These are phyloP conservation scores for Platanthera guangdongensis DNA, from an alignment of 106 monocot genomes.

Conservation along the genomic window DNA sequence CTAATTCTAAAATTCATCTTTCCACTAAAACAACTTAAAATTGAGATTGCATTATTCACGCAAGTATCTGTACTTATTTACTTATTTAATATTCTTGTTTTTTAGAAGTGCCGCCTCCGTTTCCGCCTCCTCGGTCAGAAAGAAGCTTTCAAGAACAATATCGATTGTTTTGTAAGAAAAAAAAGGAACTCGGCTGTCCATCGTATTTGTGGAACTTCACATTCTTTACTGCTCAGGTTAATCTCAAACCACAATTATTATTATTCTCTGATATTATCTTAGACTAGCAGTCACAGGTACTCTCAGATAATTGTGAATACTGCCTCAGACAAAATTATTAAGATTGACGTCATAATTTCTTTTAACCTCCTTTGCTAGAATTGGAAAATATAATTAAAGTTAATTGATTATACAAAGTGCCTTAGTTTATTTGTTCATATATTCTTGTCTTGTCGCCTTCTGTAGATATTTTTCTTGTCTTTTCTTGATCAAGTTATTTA, in stretches of 20 bases:
- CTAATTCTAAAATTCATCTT: no score
- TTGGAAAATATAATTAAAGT: neutral
- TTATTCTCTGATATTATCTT: neutral
- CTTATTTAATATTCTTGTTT: constrained; percentile 26
- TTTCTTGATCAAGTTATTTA: neutral
- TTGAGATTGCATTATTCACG: neutral
- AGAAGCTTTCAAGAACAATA: constrained; percentile 56
- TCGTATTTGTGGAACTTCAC: constrained; percentile 80
- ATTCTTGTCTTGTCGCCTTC: neutral
- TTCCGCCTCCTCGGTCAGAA: constrained; percentile 68
- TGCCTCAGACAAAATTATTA: neutral
- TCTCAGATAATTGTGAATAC: neutral
- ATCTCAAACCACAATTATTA: neutral
- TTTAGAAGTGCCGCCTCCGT: constrained; percentile 79
- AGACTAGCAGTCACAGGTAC: neutral
- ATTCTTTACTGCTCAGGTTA: constrained; percentile 66
- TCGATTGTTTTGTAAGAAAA: constrained; percentile 56
- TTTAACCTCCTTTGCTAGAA: neutral
- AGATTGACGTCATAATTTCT: neutral
- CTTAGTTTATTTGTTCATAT: neutral
- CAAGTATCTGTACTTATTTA: neutral
- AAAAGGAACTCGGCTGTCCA: constrained; percentile 64
- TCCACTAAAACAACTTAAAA: neutral
- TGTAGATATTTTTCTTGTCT: neutral
- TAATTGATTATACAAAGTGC: neutral